Base-by-base conservation (phyloP, 257 asterid species). In the Asclepias syriaca region DNA sequence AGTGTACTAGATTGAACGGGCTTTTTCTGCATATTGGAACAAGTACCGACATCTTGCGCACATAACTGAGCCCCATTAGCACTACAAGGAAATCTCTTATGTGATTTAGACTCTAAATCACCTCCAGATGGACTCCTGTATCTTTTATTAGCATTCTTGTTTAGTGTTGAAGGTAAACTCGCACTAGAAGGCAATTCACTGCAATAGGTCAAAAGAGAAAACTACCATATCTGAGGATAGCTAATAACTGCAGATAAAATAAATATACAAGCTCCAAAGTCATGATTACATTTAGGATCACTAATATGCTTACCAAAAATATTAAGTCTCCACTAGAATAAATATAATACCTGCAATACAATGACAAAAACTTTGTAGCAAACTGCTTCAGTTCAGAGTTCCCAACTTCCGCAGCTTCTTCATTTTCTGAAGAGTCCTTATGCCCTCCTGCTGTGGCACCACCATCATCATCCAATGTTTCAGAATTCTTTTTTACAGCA, bases 271-370 rank as follows among this genome's bases (percentile, higher is more conserved):
- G 14, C 56, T 48, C 68, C 50, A 7, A 9, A 12, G 65, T 34
- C 70, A 34, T 21, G 34, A 56, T 40, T 18, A 53, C 50, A 16
- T 19, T 21, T 27, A 54, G 18, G 57, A 37, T 13, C 15, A 39
- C 49, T 39, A 48, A n/a, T 64, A 37, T 18, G 68, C 9, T 50
- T 68, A 32, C 18, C 22, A 6, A 19, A 18, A 64, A 75, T 9
- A 56, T 12, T 10, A 24, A 39, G 14, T 27, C 53, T 55, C 50
- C 32, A 3, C 43, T 39, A 59, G 59, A 68, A 60, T 49, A n/a
- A 5, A 40, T 39, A 45, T 53, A 58, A 16, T 87, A 94, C 99
- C 99, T 81, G 87, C 91, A 94, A 78, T 87, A 85, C 77, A 91
- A 73, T 73, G 99, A 88, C 86, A 89, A 78, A 69, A 94, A 85